Percentiles rank a stretch among this genome's conserved stretches.
Evolutionary conservation across 257 asterid species (phyloP).

Genomic region (Oldenlandia corymbosa): DNA sequence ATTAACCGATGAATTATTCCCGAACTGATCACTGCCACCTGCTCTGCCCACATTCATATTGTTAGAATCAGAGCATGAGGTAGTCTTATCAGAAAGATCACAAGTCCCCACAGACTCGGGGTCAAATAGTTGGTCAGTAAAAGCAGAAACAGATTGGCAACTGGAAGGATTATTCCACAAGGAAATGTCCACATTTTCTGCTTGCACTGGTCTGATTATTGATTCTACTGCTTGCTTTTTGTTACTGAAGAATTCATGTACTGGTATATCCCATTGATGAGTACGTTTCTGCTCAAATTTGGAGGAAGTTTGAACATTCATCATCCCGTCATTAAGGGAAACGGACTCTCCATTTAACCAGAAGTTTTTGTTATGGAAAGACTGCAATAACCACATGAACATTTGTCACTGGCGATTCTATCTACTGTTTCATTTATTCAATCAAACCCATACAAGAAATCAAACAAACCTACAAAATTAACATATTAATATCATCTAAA

Average conservation of each 20-base stretch:
- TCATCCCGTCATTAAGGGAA: constrained; percentile 39
- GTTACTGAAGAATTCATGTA: constrained; percentile 31
- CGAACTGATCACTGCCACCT: not conserved
- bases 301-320: constrained; percentile 29
- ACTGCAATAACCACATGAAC: constrained; percentile 25
- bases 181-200: constrained; percentile 29
- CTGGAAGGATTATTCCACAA: constrained; percentile 34
- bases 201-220: constrained; percentile 22
- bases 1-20: constrained; percentile 4
- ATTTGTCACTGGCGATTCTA: not conserved
- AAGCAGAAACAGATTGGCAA: constrained; percentile 29
- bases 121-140: constrained; percentile 24
- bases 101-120: constrained; percentile 30
- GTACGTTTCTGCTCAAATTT: constrained; percentile 48
- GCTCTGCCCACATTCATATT: not conserved
- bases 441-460: not conserved
- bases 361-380: constrained; percentile 43
- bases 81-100: constrained; percentile 27
- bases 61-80: constrained; percentile 12
- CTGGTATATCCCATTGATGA: constrained; percentile 45
- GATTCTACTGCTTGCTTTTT: constrained; percentile 65
- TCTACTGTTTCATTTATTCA: not conserved
- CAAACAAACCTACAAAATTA: not conserved
- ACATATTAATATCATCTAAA: not conserved
- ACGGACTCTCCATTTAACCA: constrained; percentile 41